Evolutionary conservation across 345 rosid species (phyloP), one percentile per base, ranked within the genome.

Genomic region (Eucalyptus sideroxylon): DNA sequence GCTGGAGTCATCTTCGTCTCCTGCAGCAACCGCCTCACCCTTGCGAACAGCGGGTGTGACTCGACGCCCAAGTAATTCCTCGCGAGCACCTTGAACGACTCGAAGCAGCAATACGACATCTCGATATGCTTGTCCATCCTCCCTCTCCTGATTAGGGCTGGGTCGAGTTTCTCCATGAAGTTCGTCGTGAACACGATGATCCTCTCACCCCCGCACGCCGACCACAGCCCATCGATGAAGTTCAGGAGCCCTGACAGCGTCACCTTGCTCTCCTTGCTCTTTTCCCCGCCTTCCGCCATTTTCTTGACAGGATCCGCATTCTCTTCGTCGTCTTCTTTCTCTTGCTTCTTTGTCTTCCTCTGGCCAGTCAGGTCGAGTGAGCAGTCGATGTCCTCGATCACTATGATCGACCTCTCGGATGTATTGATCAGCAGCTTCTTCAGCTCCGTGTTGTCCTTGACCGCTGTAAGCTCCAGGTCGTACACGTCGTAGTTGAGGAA

Each of bases 391-490:
- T 42, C 44, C 44, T 42, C 44, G 44, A 42, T 42, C 8, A 42
- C 44, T 42, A 42, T 42, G 44, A 93, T 82, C 2, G 92, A 90
- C 90, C 92, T 93, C 37, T 89, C 89, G 23, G 92, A 42, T 1
- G 93, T 92, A 17, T 93, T 91, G 19, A 93, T 90, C 86, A 92
- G 85, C 31, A 92, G 88, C 82, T 87, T 93, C 90, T 90, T 89
- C 67, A 92, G 49, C 91, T 92, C 93, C 7, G 93, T 56, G 80
- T 93, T 93, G 87, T 93, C 93, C 88, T 86, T 93, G 67, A 93
- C 93, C 6, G 94, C 37, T 4, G 94, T 92, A 16, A 92, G 60
- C 44, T 93, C 94, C 27, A 93, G 88, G 55, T 93, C 93, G 51
- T 91, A 92, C 26, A 92, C 26, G 87, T 93, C 93, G 51, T 93